These are phyloP conservation scores for Grosmannia penicillata DNA, from an alignment of 2,329 filamentous ascomycete genomes.

Conservation along the genomic window DNA sequence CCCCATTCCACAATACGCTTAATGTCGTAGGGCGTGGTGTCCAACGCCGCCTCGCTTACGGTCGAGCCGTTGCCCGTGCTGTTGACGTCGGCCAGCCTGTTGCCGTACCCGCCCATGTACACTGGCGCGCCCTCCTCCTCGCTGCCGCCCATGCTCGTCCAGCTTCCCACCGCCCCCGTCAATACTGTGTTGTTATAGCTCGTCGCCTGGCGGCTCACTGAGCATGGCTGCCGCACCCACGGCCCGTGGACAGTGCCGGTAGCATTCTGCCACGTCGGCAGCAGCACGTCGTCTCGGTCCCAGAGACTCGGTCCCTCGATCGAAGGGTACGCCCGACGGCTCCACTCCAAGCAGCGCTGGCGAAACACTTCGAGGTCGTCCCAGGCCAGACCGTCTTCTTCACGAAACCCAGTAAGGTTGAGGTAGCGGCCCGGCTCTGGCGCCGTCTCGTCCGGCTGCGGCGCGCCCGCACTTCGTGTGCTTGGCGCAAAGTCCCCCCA, in stretches of 20 bases:
- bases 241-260: constrained; percentile 64
- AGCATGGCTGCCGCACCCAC: constrained; percentile 49
- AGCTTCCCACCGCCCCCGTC: constrained; percentile 49
- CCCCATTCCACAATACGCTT: constrained; percentile 40
- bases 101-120: neutral
- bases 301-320: constrained; percentile 13
- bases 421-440: constrained; percentile 27
- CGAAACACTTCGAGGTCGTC: constrained; percentile 53
- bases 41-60: neutral
- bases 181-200: constrained; percentile 51
- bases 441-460: constrained; percentile 11
- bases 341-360: constrained; percentile 47
- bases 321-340: constrained; percentile 29
- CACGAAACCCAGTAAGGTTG: constrained; percentile 64
- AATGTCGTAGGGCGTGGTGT: neutral
- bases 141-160: constrained; percentile 28
- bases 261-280: constrained; percentile 58
- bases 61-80: neutral
- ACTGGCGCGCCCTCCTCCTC: neutral
- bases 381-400: constrained; percentile 67
- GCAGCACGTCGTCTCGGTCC: constrained; percentile 14
- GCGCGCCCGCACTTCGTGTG: constrained; percentile 7
- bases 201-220: constrained; percentile 27
- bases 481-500: constrained; percentile 47
- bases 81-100: neutral